Evolutionary conservation across 2,329 filamentous ascomycete species (phyloP).

Genomic region (Fusarium sp.): DNA sequence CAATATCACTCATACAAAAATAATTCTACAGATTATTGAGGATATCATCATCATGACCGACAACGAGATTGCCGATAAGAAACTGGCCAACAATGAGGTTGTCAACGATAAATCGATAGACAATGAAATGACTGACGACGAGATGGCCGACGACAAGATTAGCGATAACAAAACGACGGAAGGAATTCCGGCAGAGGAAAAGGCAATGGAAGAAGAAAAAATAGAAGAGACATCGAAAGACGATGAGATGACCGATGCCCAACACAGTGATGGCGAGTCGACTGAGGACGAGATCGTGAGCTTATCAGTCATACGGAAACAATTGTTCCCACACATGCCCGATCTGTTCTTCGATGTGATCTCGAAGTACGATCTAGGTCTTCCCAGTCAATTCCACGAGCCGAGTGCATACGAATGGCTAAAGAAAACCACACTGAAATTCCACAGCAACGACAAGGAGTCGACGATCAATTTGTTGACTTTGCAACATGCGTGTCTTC

Average conservation of each 20-base stretch:
- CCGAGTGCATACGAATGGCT: constrained; percentile 14
- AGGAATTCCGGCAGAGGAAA: neutral
- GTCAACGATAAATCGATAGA: neutral
- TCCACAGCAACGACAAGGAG: neutral
- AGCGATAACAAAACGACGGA: neutral
- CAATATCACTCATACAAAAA: neutral
- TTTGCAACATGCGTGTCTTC: constrained; percentile 24
- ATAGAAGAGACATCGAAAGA: neutral
- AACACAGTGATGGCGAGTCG: neutral
- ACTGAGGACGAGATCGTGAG: neutral
- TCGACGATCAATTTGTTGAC: neutral
- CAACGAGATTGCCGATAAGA: neutral
- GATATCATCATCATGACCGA: neutral
- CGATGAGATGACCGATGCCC: neutral
- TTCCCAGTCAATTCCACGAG: constrained; percentile 31
- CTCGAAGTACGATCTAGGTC: constrained; percentile 13
- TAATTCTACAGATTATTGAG: neutral
- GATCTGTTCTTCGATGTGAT: constrained; percentile 16
- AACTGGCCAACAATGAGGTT: neutral
- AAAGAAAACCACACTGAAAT: neutral
- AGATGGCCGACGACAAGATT: neutral
- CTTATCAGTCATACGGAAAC: neutral
- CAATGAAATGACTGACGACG: neutral
- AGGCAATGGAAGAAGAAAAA: neutral
- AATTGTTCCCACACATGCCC: neutral